Evolutionary conservation across 805 yeast genomes (phyloP), one percentile per base, ranked within the genome.

Genomic region (Candida piceae): DNA sequence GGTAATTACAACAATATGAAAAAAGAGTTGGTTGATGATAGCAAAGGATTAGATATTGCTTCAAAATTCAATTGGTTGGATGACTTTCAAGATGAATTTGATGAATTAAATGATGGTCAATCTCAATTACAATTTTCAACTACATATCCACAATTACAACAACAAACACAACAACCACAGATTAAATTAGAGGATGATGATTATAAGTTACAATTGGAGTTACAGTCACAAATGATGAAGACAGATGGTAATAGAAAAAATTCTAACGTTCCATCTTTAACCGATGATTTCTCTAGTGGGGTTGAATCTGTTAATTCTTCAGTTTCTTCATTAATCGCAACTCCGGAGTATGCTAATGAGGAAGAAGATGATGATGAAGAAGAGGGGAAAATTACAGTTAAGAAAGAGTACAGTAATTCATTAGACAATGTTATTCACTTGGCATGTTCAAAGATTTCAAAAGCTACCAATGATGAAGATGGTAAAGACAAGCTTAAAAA

Each of bases 31-130:
- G n/a, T n/a, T n/a, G n/a, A n/a, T n/a, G n/a, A n/a, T n/a, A n/a
- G n/a, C n/a, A n/a, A n/a, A n/a, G n/a, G n/a, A n/a, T n/a, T 4
- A n/a, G 17, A n/a, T 24, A n/a, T 11, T n/a, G 9, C 35, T n/a
- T 13, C 37, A 20, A 36, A 41, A 15, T 24, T 27, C 22, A 38
- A 38, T 20, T 48, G 52, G 52, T 29, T 48, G 7, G 40, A 39
- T 30, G 48, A 45, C 17, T 38, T 48, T 25, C 42, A 39, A 32
- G 42, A 45, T 28, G 49, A 45, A 13, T 31, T 48, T 12, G 41
- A 41, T 12, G 35, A 35, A 21, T n/a, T n/a, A n/a, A n/a, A n/a
- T n/a, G n/a, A n/a, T n/a, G 35, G 30, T 15, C 38, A 38, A 19
- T 16, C 10, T 3, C 29, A 27, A 13, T 15, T 9, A 7, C 10